Percentiles rank a stretch among this genome's conserved stretches.
Conservation (phyloP, 2,329 filamentous ascomycete species). For the Zasmidium citrigriseum region DNA sequence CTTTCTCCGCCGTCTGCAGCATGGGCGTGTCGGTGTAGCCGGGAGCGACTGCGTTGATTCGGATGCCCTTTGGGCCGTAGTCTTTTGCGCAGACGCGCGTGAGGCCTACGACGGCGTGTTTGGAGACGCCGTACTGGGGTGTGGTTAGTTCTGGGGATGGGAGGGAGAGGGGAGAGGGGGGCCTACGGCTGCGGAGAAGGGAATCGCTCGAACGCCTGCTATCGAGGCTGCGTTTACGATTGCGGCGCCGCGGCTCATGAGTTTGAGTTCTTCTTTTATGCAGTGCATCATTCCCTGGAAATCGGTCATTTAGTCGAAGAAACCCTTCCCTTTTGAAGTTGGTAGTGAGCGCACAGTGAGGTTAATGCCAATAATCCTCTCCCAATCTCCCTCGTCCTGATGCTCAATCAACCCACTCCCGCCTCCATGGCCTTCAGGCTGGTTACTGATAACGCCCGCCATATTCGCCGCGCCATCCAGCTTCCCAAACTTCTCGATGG, state of each 20-base stretch:
- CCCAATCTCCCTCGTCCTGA: constrained; percentile 33
- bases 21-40: constrained; percentile 39
- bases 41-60: constrained; percentile 27
- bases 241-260: constrained; percentile 50
- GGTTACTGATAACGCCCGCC: constrained; percentile 33
- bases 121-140: constrained; percentile 14
- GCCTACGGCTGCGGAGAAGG: constrained; percentile 7
- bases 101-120: constrained; percentile 28
- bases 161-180: not conserved
- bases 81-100: constrained; percentile 23
- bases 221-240: constrained; percentile 57
- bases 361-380: constrained; percentile 30
- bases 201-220: constrained; percentile 37
- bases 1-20: constrained; percentile 18
- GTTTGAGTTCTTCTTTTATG: constrained; percentile 48
- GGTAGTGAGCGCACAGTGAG: constrained; percentile 9
- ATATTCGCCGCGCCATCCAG: constrained; percentile 45
- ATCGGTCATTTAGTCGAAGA: not conserved
- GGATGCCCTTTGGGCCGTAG: constrained; percentile 19
- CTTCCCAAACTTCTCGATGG: constrained; percentile 32
- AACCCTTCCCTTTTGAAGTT: no score
- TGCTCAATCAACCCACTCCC: constrained; percentile 13
- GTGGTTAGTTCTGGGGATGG: not conserved
- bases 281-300: constrained; percentile 49
- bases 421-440: not conserved